phyloP scores from a whole-genome alignment of 176 grass and related monocot species.

The Zea luxurians region DNA sequence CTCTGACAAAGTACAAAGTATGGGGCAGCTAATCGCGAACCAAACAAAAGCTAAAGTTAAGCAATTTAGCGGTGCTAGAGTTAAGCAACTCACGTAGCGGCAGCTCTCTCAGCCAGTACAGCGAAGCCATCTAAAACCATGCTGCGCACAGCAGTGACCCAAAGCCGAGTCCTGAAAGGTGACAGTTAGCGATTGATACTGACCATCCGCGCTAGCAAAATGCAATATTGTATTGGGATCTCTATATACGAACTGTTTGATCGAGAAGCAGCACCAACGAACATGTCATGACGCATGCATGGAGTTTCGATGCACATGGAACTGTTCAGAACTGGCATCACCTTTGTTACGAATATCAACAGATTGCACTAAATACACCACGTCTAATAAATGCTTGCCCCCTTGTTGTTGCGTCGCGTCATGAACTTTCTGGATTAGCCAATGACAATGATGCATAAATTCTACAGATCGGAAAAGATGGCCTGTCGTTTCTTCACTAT shows the following conservation, averaged over 20 bases:
- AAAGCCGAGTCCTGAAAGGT: not conserved
- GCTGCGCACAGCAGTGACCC: not conserved
- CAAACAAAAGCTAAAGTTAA: no score
- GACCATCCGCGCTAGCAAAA: constrained; percentile 1
- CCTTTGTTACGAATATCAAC: constrained; percentile 16
- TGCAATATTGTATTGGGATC: not conserved
- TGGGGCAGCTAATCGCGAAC: no score
- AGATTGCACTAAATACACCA: constrained; percentile 23
- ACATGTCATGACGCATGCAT: not conserved
- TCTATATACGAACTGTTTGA: constrained; percentile 21
- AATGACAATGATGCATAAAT: not conserved
- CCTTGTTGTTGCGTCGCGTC: not conserved
- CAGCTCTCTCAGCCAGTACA: no score
- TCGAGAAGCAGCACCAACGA: constrained; percentile 10
- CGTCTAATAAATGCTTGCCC: not conserved
- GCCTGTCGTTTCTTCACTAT: not conserved
- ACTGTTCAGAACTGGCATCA: constrained; percentile 3
- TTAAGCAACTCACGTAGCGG: no score
- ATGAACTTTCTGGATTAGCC: constrained; percentile 11
- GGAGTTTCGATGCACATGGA: not conserved
- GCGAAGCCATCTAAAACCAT: no score
- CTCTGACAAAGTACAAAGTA: no score
- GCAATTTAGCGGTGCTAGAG: no score
- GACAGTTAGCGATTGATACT: not conserved
- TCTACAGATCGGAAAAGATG: not conserved